Evolutionary conservation across 139 green algal species (phyloP), one percentile per base, ranked within the genome.

Genomic region (Trebouxia sp.): DNA sequence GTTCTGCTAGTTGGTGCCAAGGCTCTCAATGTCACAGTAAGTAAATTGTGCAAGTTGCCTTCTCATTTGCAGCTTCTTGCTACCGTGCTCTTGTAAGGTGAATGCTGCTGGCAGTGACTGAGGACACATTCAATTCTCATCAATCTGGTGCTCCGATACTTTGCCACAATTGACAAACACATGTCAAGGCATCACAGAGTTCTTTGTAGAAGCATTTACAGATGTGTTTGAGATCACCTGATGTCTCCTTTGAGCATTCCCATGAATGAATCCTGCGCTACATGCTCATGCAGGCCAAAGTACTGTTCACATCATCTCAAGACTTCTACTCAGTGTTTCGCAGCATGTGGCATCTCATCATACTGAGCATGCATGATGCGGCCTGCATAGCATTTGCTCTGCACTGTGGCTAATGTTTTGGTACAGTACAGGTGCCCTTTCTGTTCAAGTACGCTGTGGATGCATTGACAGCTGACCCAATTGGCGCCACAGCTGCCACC

Each of bases 391-490:
- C n/a, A n/a, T n/a, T n/a, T n/a, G n/a, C n/a, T n/a, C n/a, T n/a
- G n/a, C n/a, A n/a, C n/a, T n/a, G n/a, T n/a, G n/a, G n/a, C n/a
- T n/a, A n/a, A n/a, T n/a, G n/a, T n/a, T n/a, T n/a, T n/a, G n/a
- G n/a, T n/a, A n/a, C n/a, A n/a, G n/a, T 20, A 56, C 85, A 94
- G 88, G 92, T 97, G 38, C 96, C 96, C 6, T 96, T 99, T 53
- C 76, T 97, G 32, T 95, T 98, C 86, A 99, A 99, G 88, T 88
- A 95, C 67, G 93, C 93, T 1, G 83, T 98, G 1, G 95, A 98
- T 86, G 82, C 86, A 0, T 84, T 98, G 41, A 90, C 88, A 1
- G 42, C 83, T 0, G 87, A 91, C 75, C 88, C 87, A 0, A 88
- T 69, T 0, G 88, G 84, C 28, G 78, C 82, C 4, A 72, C 82